Evolutionary conservation across 2,329 filamentous ascomycete genomes (phyloP), one percentile per base, ranked within the genome.

Genomic region (Colletotrichum trifolii): DNA sequence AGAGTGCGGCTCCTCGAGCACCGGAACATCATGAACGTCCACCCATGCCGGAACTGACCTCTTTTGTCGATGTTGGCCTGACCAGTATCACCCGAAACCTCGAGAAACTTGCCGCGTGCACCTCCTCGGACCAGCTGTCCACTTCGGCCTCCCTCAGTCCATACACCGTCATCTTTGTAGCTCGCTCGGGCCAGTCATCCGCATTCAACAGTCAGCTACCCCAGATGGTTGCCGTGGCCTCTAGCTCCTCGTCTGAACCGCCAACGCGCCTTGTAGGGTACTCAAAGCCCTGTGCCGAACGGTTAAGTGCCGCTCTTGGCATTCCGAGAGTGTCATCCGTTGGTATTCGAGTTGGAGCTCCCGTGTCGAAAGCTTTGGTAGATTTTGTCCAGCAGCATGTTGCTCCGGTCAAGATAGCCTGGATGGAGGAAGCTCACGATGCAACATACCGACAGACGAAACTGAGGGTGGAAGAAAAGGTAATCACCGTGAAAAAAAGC

Each of bases 281-380:
- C 50, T 88, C 89, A 0, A 87, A 84, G 56, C 77, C 83, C 1
- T 86, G 83, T 54, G 89, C 89, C 49, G 78, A 85, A 13, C 82
- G 83, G 11, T 76, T 93, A 13, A 85, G 85, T 52, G 42, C 78
- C 36, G 82, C 82, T 17, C 78, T 93, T 4, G 85, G 85, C 2
- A 81, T 92, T 9, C 87, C 88, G 1, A 83, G 89, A 39, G 88
- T 88, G 1, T 91, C 89, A 1, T 87, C 88, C 25, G 77, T 93
- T 38, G 91, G 85, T 0, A 73, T 93, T 7, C 75, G 81, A 17
- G 78, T 80, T 7, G 83, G 79, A 42, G 87, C 89, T 0, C 87
- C 88, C 0, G 83, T 85, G 46, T 81, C 85, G 0, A 81, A 81
- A 54, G 81, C 85, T 1, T 73, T 93, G 9, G 73, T 89, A 33